Evolutionary conservation across 2,329 filamentous ascomycete species (phyloP).

Genomic region (Cordyceps militaris): DNA sequence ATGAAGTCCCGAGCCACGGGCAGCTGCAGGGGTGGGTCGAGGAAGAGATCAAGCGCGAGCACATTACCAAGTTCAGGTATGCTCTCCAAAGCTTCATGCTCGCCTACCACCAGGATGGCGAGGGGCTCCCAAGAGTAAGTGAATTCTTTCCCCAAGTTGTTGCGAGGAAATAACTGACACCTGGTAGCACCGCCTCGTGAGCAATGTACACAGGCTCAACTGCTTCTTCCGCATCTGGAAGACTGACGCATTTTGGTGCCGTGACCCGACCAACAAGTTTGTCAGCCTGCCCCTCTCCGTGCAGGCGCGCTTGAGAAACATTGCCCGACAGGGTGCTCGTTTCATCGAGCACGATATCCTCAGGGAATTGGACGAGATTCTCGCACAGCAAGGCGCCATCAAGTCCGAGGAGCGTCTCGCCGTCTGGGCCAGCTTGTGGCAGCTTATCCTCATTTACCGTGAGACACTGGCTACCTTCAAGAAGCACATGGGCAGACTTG

Average conservation of each 20-base stretch:
- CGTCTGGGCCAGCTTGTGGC: slow-evolving; percentile 44
- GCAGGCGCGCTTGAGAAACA: slow-evolving; percentile 33
- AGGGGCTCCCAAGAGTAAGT: slow-evolving; percentile 34
- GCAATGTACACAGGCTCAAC: slow-evolving; percentile 38
- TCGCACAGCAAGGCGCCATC: slow-evolving; percentile 32
- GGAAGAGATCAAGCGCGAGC: slow-evolving; percentile 29
- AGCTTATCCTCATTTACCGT: slow-evolving; percentile 42
- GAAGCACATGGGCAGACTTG: slow-evolving; percentile 21
- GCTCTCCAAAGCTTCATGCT: slow-evolving; percentile 32
- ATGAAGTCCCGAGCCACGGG: slow-evolving; percentile 29
- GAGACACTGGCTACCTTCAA: slow-evolving; percentile 31
- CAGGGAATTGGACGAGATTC: slow-evolving; percentile 32
- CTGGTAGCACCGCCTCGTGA: slow-evolving; percentile 33
- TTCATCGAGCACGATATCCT: slow-evolving; percentile 33
- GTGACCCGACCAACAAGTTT: slow-evolving; percentile 31
- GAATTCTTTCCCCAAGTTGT: slow-evolving; percentile 10
- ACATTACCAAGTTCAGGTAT: slow-evolving; percentile 25
- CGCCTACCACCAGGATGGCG: slow-evolving; percentile 29
- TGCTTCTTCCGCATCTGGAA: slow-evolving; percentile 46
- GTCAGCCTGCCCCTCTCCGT: slow-evolving; percentile 32
- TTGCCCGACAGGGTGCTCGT: slow-evolving; percentile 31
- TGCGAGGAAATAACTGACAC: background rate
- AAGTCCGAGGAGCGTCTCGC: slow-evolving; percentile 33
- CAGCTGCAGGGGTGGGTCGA: slow-evolving; percentile 32
- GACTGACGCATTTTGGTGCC: slow-evolving; percentile 35